phyloP scores from a whole-genome alignment of 352 stramenopile genomes.

The Pythium rishiriense region DNA sequence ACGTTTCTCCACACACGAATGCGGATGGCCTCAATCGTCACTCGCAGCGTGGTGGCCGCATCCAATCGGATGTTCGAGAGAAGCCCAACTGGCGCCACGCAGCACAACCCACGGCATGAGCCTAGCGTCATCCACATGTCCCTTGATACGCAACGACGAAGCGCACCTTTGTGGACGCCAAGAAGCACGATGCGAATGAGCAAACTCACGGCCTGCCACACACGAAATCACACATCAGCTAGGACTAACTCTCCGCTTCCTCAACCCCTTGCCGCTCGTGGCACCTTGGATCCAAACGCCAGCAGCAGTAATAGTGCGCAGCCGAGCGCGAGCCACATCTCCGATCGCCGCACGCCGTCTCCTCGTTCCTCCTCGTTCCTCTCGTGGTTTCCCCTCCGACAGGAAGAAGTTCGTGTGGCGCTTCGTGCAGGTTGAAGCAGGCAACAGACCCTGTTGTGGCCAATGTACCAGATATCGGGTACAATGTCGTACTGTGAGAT shows the following conservation, averaged over 20 bases:
- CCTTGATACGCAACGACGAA: background rate
- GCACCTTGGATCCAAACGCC: constrained; percentile 26
- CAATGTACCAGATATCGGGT: constrained; percentile 20
- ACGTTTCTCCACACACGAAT: constrained; percentile 58
- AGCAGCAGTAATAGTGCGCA: constrained; percentile 9
- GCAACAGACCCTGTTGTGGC: background rate
- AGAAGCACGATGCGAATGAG: constrained; percentile 18
- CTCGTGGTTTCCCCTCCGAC: constrained; percentile 6
- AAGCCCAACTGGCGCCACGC: constrained; percentile 36
- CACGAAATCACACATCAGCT: background rate
- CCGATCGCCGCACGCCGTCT: background rate
- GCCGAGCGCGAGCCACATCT: constrained; percentile 24
- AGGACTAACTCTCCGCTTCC: background rate
- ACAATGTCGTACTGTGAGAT: constrained; percentile 8
- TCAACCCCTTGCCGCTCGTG: background rate
- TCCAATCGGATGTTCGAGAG: constrained; percentile 52
- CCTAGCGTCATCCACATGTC: too few relatives aligned
- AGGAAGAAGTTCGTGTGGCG: background rate
- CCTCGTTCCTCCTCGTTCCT: background rate
- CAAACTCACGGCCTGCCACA: constrained; percentile 9
- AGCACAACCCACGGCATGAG: background rate
- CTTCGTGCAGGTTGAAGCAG: constrained; percentile 10
- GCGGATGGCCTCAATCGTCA: constrained; percentile 38
- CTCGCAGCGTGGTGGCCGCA: constrained; percentile 37
- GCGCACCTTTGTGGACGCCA: constrained; percentile 23